phyloP scores from a whole-genome alignment of 2,329 filamentous ascomycete species.

The Neonectria ditissima region DNA sequence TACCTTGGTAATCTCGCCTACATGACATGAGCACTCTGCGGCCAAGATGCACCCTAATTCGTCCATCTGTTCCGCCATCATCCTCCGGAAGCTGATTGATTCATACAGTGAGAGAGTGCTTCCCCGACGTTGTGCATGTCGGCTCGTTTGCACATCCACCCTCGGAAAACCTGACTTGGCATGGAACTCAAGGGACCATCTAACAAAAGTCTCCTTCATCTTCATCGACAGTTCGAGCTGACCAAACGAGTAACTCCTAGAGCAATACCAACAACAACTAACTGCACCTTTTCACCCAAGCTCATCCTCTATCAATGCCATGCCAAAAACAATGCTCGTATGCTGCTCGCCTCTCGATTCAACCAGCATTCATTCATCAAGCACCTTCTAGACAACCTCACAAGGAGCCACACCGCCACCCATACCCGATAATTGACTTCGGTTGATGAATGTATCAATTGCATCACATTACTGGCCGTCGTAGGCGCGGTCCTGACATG shows the following conservation, averaged over 20 bases:
- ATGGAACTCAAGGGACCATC: too few relatives aligned
- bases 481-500: slow-evolving; percentile 29
- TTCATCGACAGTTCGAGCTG: background rate
- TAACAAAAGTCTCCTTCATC: background rate
- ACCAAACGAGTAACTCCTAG: background rate
- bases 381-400: background rate
- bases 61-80: too few relatives aligned
- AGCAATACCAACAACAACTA: background rate
- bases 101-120: too few relatives aligned
- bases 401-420: slow-evolving; percentile 1
- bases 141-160: too few relatives aligned
- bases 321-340: slow-evolving; percentile 20
- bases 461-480: slow-evolving; percentile 31
- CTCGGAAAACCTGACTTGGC: too few relatives aligned
- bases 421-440: background rate
- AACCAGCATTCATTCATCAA: background rate
- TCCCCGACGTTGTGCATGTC: too few relatives aligned
- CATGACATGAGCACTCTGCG: too few relatives aligned
- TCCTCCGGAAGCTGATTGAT: too few relatives aligned
- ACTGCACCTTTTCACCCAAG: background rate
- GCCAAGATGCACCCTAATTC: too few relatives aligned
- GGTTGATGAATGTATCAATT: slow-evolving; percentile 22
- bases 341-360: slow-evolving; percentile 1
- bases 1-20: too few relatives aligned
- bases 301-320: slow-evolving; percentile 5